phyloP scores from a whole-genome alignment of 352 stramenopile genomes.

The Globisporangium perplexum region DNA sequence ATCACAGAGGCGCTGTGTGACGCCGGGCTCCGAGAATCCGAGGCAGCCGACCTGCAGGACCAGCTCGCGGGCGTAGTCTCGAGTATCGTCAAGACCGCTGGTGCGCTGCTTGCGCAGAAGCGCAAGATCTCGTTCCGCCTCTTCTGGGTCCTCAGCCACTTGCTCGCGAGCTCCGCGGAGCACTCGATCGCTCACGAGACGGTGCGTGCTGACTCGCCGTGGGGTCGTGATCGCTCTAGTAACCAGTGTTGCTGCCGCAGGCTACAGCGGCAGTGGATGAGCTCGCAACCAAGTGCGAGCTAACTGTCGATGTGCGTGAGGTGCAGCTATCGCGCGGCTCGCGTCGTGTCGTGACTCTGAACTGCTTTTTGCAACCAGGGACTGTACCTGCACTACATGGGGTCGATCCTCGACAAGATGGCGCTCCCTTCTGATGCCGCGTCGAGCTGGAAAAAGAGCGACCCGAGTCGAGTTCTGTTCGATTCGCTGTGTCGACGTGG shows the following conservation, averaged over 20 bases:
- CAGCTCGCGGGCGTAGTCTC: constrained; percentile 53
- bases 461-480: constrained; percentile 59
- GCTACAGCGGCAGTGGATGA: constrained; percentile 25
- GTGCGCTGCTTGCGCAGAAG: constrained; percentile 27
- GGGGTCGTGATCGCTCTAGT: not conserved
- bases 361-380: constrained; percentile 17
- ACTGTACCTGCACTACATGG: constrained; percentile 51
- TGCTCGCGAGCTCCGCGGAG: constrained; percentile 53
- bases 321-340: not conserved
- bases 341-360: not conserved
- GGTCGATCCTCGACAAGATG: constrained; percentile 51
- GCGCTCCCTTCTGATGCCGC: constrained; percentile 28
- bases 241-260: constrained; percentile 19
- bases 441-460: constrained; percentile 54
- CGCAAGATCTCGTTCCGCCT: constrained; percentile 60
- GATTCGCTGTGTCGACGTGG: constrained; percentile 70
- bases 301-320: constrained; percentile 40
- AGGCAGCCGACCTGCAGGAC: constrained; percentile 64
- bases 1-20: constrained; percentile 76
- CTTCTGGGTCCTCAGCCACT: constrained; percentile 77
- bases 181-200: constrained; percentile 44
- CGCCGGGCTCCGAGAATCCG: constrained; percentile 58
- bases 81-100: constrained; percentile 57
- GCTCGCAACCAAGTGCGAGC: constrained; percentile 23
- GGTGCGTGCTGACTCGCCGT: constrained; percentile 15